phyloP scores from a whole-genome alignment of 2,329 filamentous ascomycete genomes.

The Xylaria sp. region DNA sequence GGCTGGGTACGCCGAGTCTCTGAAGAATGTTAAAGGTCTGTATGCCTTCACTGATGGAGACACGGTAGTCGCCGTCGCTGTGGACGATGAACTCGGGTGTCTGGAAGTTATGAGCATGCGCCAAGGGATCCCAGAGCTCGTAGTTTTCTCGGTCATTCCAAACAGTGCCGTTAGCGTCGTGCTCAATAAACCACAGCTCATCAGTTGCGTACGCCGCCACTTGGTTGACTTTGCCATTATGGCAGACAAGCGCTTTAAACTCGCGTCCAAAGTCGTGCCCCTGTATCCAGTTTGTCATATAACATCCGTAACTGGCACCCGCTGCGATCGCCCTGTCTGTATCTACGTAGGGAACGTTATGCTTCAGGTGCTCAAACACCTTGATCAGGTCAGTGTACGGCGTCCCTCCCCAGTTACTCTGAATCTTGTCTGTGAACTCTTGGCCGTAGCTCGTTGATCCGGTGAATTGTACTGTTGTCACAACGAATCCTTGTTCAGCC shows the following conservation, averaged over 20 bases:
- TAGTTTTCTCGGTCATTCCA: slow-evolving; percentile 22
- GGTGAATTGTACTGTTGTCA: slow-evolving; percentile 22
- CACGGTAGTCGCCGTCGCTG: slow-evolving; percentile 25
- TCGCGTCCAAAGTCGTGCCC: slow-evolving; percentile 23
- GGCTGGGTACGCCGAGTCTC: slow-evolving; percentile 21
- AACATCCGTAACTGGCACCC: slow-evolving; percentile 22
- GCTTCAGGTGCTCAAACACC: slow-evolving; percentile 23
- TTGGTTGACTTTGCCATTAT: slow-evolving; percentile 23
- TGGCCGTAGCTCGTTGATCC: slow-evolving; percentile 24
- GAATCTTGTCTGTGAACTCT: slow-evolving; percentile 26
- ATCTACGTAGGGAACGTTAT: slow-evolving; percentile 25
- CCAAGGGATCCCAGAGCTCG: slow-evolving; percentile 22
- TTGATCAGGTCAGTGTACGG: slow-evolving; percentile 24
- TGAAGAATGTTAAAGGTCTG: slow-evolving; percentile 27
- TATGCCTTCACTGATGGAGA: slow-evolving; percentile 16
- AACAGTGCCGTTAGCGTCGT: slow-evolving; percentile 22
- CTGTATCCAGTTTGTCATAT: slow-evolving; percentile 28
- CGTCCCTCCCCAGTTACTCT: slow-evolving; percentile 27
- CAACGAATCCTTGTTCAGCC: slow-evolving; percentile 26
- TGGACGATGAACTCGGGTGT: slow-evolving; percentile 25
- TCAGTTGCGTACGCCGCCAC: slow-evolving; percentile 18
- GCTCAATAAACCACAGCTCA: slow-evolving; percentile 26
- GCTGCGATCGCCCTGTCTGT: slow-evolving; percentile 25
- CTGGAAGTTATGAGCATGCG: slow-evolving; percentile 15
- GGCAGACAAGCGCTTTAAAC: slow-evolving; percentile 25